Percentiles rank a stretch among this genome's conserved stretches.
Conservation (phyloP, 2,329 filamentous ascomycete genomes). For the Dactylella cylindrospora region DNA sequence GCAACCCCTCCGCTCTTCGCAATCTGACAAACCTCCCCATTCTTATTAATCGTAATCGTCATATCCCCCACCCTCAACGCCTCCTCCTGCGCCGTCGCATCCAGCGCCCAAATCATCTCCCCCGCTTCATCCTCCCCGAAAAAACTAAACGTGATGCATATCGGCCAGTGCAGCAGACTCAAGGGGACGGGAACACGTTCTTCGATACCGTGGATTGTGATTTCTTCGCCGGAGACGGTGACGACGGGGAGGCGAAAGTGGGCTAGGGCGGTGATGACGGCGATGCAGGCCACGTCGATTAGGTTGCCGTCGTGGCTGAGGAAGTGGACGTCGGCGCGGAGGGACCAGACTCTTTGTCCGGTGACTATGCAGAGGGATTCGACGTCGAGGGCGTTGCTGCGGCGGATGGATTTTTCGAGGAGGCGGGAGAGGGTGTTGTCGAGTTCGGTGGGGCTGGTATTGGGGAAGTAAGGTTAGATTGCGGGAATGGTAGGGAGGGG, state of each 20-base stretch:
- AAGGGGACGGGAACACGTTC: conserved; percentile 89
- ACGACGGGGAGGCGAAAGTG: conserved; percentile 92
- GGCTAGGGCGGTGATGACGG: conserved; percentile 80
- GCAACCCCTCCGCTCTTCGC: conserved; percentile 84
- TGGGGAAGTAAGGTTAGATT: conserved; percentile 44
- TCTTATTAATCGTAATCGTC: conserved; percentile 81
- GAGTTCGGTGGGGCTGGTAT: conserved; percentile 70
- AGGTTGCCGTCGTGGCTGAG: conserved; percentile 88
- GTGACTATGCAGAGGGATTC: conserved; percentile 94
- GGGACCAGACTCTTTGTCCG: conserved; percentile 84
- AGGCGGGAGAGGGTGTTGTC: conserved; percentile 84
- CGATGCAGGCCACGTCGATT: conserved; percentile 80
- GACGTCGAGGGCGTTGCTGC: conserved; percentile 88
- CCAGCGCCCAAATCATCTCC: conserved; percentile 66
- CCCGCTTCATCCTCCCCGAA: conserved; percentile 64
- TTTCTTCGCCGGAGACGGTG: conserved; percentile 76
- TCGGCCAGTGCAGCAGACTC: conserved; percentile 86
- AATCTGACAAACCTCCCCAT: conserved; percentile 87
- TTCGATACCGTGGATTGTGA: conserved; percentile 79
- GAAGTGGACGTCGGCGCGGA: conserved; percentile 89
- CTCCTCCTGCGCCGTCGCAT: conserved; percentile 73
- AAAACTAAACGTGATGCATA: conserved; percentile 87
- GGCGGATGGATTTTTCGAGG: conserved; percentile 89
- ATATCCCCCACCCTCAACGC: conserved; percentile 72
- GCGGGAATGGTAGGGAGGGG: conserved; percentile 3